Evolutionary conservation across 495 filamentous ascomycete genomes (phyloP), one percentile per base, ranked within the genome.

Genomic region (Podospora appendiculata): DNA sequence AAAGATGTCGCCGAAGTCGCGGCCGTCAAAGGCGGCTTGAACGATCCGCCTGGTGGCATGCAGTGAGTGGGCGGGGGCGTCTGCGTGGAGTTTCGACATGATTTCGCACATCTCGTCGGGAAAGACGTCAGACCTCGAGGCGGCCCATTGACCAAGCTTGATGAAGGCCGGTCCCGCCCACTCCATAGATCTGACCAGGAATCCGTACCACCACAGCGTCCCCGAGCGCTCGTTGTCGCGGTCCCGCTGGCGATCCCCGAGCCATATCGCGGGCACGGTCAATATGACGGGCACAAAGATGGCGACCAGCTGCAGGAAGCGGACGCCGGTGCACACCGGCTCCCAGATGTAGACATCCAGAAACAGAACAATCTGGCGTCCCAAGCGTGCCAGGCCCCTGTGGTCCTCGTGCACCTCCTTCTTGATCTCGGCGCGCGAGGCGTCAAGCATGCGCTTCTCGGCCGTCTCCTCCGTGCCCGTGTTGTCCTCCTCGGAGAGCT

Each of bases 131-230:
- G 92, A 86, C 61, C 94, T 80, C 4, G 93, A 96, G 10, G 94
- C 94, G 18, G 94, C 94, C 93, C 94, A 99, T 87, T 99, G 94
- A 19, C 94, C 94, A 49, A 99, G 82, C 89, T 99, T 99, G 72
- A 99, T 97, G 61, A 97, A 99, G 0, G 94, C 91, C 35, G 94
- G 90, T 6, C 94, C 94, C 35, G 91, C 90, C 53, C 83, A 79
- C 68, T 99, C 94, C 94, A 99, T 96, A 3, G 84, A 76, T 48
- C 76, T 79, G 6, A 97, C 89, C 40, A 99, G 66, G 63, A 96
- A 95, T 1, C 71, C 75, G 73, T 96, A 97, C 94, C 93, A 99
- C 91, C 89, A 95, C 11, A 97, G 56, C 10, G 91, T 89, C 14
- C 93, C 94, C 14, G 70, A 72, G 42, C 87, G 78, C 64, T 91